Evolutionary conservation across 345 rosid genomes (phyloP), one percentile per base, ranked within the genome.

Genomic region (Moricandia moricandioides): DNA sequence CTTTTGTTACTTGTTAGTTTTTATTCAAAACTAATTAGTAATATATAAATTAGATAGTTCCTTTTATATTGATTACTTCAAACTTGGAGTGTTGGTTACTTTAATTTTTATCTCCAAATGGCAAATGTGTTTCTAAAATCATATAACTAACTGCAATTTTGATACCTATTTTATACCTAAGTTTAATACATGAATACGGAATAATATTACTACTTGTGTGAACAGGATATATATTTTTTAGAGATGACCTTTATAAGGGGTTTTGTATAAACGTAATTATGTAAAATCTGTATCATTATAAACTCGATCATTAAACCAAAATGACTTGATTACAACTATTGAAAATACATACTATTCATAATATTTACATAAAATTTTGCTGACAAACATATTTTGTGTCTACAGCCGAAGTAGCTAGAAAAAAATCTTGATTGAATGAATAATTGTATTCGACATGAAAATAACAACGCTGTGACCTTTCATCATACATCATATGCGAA

Each of bases 381-480:
- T 31, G 5, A 24, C 8, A 34, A 35, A 13, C 66, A 33, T 27
- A 62, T 29, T 49, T 34, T 49, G 7, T 61, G 60, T 37, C 8
- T 45, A 66, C 27, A 68, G 43, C 67, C 11, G 33, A 51, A 65
- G 11, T n/a, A n/a, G n/a, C n/a, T n/a, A 6, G 64, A 56, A 26
- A 57, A n/a, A 35, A 54, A 37, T 45, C 11, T 67, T 33, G 52
- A 66, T 39, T 5, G 14, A 18, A 17, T 61, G 45, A 37, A 35
- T 16, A 51, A 37, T 75, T 35, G n/a, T 62, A 65, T 18, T 56
- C 74, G 37, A 29, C 74, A 62, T 76, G 79, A 76, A 62, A 76
- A 69, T 76, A 76, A 69, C 70, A 62, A 69, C 37, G 18, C 65
- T 12, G 21, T 54, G 79, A 30, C 75, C 52, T 69, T 63, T 49